Evolutionary conservation across 768 basidiomycete species (phyloP), one percentile per base, ranked within the genome.

Genomic region (Panaeolus cyanescens): DNA sequence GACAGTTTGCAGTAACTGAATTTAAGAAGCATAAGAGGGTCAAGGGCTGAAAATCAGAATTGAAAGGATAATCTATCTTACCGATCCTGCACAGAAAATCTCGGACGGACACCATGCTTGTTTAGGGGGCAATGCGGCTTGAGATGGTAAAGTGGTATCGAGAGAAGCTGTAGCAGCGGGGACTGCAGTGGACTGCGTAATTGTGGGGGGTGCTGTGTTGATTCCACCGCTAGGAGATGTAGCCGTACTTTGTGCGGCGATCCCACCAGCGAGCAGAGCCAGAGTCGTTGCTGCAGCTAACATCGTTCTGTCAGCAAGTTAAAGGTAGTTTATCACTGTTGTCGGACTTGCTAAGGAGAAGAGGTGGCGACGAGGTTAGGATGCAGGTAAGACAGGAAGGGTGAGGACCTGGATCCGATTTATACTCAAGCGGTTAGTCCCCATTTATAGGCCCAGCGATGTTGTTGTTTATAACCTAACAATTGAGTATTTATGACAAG

Each of bases 11-110:
- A 97, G 79, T 8, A 94, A 69, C 92, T 93, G 66, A 6, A 34
- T 31, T 33, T 39, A 67, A 60, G 59, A 58, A 59, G 63, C 59
- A 32, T 67, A 62, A 58, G 25, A 53, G 59, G 13, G 10, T 34
- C 25, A 59, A 61, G 40, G 59, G 40, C n/a, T 56, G 34, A 17
- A 56, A 61, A 54, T 45, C 20, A 32, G 30, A 20, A 25, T 22
- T 30, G 50, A 60, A 54, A 61, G 37, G 58, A 37, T 10, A 12
- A 50, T 28, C 25, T 12, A 3, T 30, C 22, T 28, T 69, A 93
- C 92, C 25, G 80, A 58, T 33, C 93, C 93, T 2, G 92, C 81
- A 70, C 93, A 95, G 75, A 92, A 95, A 57, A 95, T 92, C 56
- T 89, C 74, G 50, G 80, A 81, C 32, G 79, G 78, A 69, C 92